phyloP scores from a whole-genome alignment of 2,329 filamentous ascomycete genomes.

The Penicillium sp. region DNA sequence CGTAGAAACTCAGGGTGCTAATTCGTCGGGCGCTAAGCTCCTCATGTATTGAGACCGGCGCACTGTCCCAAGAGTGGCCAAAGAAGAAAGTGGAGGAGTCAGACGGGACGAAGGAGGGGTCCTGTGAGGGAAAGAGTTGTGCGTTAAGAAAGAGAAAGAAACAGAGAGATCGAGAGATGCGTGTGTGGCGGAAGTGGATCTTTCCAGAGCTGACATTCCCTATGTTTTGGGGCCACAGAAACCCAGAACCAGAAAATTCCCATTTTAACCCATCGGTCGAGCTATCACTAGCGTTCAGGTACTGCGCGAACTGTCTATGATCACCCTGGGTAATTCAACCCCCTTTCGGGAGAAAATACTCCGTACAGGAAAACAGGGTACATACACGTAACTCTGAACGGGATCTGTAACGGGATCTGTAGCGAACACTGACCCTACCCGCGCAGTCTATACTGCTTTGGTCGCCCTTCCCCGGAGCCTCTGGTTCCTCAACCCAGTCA shows the following conservation, averaged over 20 bases:
- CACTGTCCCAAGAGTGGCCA: conserved; percentile 1
- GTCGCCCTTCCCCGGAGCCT: conserved; percentile 6
- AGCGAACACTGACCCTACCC: background rate
- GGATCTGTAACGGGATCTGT: no score
- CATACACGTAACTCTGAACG: background rate
- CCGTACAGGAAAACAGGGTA: background rate
- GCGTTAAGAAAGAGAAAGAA: background rate
- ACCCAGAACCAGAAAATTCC: background rate
- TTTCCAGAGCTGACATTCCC: conserved; percentile 13
- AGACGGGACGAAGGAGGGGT: background rate
- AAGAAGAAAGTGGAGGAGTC: conserved; percentile 11
- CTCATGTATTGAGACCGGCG: conserved; percentile 4
- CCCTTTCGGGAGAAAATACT: background rate
- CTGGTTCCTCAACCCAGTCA: background rate
- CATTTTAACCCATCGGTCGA: background rate
- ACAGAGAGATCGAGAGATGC: conserved; percentile 7
- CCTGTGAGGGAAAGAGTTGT: background rate
- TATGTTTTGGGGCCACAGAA: background rate
- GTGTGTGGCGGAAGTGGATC: conserved; percentile 19
- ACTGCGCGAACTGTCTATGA: background rate
- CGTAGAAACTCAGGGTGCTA: background rate
- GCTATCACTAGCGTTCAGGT: conserved; percentile 8
- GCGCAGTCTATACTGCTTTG: conserved; percentile 4
- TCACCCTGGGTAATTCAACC: background rate
- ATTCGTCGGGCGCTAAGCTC: conserved; percentile 1